Percentiles rank a stretch among this genome's conserved stretches.
Conservation (phyloP, 2,329 filamentous ascomycete species). For the Neocatenulostroma microsporum region DNA sequence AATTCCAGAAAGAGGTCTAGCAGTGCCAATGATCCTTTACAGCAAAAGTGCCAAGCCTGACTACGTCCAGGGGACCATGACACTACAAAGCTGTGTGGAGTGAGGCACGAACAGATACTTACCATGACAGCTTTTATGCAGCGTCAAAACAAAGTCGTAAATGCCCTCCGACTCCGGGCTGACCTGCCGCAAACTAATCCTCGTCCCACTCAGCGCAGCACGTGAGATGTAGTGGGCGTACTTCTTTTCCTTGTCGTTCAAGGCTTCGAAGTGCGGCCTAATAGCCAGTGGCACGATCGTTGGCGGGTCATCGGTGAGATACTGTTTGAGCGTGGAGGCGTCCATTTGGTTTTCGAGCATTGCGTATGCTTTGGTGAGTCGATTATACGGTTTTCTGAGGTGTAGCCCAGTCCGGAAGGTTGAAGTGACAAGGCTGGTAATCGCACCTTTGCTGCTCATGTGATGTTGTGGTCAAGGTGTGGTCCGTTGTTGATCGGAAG, state of each 20-base stretch:
- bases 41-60: too few relatives aligned
- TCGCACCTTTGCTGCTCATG: too few relatives aligned
- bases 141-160: slow-evolving; percentile 47
- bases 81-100: background rate
- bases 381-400: too few relatives aligned
- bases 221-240: slow-evolving; percentile 55
- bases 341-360: slow-evolving; percentile 32
- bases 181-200: slow-evolving; percentile 47
- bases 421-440: too few relatives aligned
- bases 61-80: too few relatives aligned
- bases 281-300: slow-evolving; percentile 82
- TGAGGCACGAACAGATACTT: slow-evolving; percentile 3
- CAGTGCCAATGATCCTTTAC: too few relatives aligned
- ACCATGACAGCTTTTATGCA: slow-evolving; percentile 39
- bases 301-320: slow-evolving; percentile 84
- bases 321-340: slow-evolving; percentile 51
- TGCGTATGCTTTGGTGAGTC: too few relatives aligned
- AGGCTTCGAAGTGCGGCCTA: slow-evolving; percentile 80
- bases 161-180: slow-evolving; percentile 46
- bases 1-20: too few relatives aligned
- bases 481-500: too few relatives aligned
- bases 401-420: too few relatives aligned
- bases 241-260: slow-evolving; percentile 59
- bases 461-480: too few relatives aligned
- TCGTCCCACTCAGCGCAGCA: slow-evolving; percentile 42